Evolutionary conservation across 208 protist genomes (phyloP), one percentile per base, ranked within the genome.

Genomic region (Acanthamoeba triangularis): DNA sequence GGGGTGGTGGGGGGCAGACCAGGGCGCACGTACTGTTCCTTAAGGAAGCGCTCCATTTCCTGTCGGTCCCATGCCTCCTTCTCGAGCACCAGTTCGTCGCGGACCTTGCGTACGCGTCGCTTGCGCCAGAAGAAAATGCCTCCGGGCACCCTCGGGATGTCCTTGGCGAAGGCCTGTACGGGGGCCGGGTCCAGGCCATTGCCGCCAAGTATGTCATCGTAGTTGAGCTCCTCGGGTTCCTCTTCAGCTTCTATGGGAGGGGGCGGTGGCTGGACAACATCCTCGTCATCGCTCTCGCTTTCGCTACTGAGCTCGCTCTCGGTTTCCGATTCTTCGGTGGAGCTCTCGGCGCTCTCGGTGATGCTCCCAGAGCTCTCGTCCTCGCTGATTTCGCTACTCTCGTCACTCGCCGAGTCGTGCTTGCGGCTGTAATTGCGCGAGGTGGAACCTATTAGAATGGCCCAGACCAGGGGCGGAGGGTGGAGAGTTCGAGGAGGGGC

Each of bases 101-200:
- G 44, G 14, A 65, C 30, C 47, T 59, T n/a, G n/a, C 6, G 35
- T 13, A 90, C 80, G 25, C 54, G 44, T 14, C 80, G 44, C 80
- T 90, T 90, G 47, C 80, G 80, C 80, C 80, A 90, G 54, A 90
- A 90, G 49, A 90, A 90, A 44, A 90, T 16, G 54, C 80, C 80
- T 61, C 44, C 23, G 3, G 44, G 44, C 16, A 63, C 8, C 28
- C 54, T 90, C 25, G 80, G 80, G 35, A 90, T 49, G 13, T 90
- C 54, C 54, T 90, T 90, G 18, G 7, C 41, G 30, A 90, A 90
- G 44, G 44, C 44, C 54, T 25, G 59, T 25, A 65, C 16, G 44
- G 80, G 80, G 5, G 80, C 49, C 35, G 80, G 80, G 0, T 78
- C 69, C 11, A 18, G 23, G 33, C 5, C 10, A 35, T 72, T 0